These are phyloP conservation scores for Amanita muscaria DNA, from an alignment of 768 basidiomycete species.

Conservation along the genomic window DNA sequence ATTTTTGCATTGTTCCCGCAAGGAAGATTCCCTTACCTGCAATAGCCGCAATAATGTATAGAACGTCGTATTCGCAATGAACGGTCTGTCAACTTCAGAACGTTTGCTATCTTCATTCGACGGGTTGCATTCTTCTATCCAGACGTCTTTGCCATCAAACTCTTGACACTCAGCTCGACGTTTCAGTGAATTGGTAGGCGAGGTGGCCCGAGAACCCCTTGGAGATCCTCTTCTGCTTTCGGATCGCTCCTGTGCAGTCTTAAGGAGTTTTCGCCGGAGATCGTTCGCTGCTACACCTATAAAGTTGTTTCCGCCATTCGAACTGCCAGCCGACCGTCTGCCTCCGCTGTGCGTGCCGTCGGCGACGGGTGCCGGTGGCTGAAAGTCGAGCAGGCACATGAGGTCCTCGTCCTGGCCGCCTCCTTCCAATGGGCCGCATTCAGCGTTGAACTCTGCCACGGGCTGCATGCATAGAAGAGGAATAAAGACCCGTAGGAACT, in stretches of 20 bases:
- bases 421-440: slow-evolving; percentile 48
- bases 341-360: slow-evolving; percentile 32
- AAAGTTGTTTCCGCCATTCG: slow-evolving; percentile 26
- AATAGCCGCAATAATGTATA: slow-evolving; percentile 84
- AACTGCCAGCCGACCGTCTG: slow-evolving; percentile 37
- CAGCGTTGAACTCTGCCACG: slow-evolving; percentile 56
- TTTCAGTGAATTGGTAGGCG: slow-evolving; percentile 29
- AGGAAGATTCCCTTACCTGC: slow-evolving; percentile 46
- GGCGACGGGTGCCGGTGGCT: slow-evolving; percentile 2
- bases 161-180: slow-evolving; percentile 20
- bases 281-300: slow-evolving; percentile 54
- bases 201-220: slow-evolving; percentile 33
- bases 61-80: slow-evolving; percentile 90
- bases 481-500: slow-evolving; percentile 77
- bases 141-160: slow-evolving; percentile 37
- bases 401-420: slow-evolving; percentile 32
- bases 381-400: slow-evolving; percentile 22
- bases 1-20: slow-evolving; percentile 7
- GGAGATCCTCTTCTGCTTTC: slow-evolving; percentile 26
- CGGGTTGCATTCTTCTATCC: slow-evolving; percentile 46
- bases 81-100: slow-evolving; percentile 40
- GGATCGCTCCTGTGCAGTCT: slow-evolving; percentile 56
- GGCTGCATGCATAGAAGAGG: slow-evolving; percentile 72
- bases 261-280: slow-evolving; percentile 71
- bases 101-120: slow-evolving; percentile 15